Base-by-base conservation (phyloP, 2,329 filamentous ascomycete genomes). In the Clonostachys rosea region DNA sequence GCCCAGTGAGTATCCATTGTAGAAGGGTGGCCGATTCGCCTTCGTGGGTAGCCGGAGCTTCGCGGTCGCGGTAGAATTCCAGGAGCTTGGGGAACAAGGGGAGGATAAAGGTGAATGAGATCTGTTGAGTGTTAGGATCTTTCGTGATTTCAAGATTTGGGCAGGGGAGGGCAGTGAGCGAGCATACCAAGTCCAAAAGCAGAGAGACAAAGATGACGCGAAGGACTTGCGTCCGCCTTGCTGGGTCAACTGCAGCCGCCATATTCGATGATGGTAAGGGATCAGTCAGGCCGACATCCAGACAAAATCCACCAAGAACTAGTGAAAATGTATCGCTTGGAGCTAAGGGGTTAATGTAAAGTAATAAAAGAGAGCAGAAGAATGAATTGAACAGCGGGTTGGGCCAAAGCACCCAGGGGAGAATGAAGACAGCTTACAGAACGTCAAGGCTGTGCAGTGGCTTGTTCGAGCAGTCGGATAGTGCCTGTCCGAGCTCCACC, bases 31-130 rank as follows among this genome's bases (percentile, higher is more conserved):
- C 67, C 4, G 71, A 35, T 42, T 42, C 30, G 47, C 71, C 70
- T 43, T 64, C 57, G 40, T 69, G 59, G 46, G 67, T 57, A n/a
- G 71, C 60, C 20, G 75, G 70, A 39, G 79, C 78, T 68, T 96
- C 91, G 67, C 84, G 83, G 62, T 89, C 85, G 69, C 90, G 89
- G 73, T 97, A 99, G 79, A 96, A 97, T 59, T 95, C 87, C 67
- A 97, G 86, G 41, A 99, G 86, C 49, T 91, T 91, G 8, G 91
- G 94, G 64, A 97, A 99, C 35, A 99, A 82, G 0, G 94, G 94
- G 9, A 99, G 85, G 63, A 97, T 97, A 64, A 99, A 96, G 33
- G 94, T 99, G 67, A 99, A 99, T 47, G 92, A 96, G 60, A 97
- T 89, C 92, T 96, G 43, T 17, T 18, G 34, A 44, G 8, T 39